Evolutionary conservation across 2,329 filamentous ascomycete genomes (phyloP), one percentile per base, ranked within the genome.

Genomic region (Triangularia setosa): DNA sequence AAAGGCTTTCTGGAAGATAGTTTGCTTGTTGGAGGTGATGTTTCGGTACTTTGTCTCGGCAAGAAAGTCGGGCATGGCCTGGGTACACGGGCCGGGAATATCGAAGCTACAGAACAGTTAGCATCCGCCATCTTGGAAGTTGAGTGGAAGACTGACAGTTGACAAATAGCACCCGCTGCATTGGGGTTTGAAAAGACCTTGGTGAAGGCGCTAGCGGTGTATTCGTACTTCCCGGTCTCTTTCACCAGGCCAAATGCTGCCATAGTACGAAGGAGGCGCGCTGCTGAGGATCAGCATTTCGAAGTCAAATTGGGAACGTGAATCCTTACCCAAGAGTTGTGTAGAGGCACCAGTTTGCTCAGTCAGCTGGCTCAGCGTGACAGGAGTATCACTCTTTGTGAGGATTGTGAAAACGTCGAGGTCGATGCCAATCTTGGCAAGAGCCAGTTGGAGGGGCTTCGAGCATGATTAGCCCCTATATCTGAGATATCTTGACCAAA

Each of bases 1-100:
- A 35, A 69, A 69, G 12, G 68, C 71, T 48, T 72, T 74, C 59
- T 72, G 69, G 63, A 73, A 74, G 7, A 69, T 68, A 14, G 66
- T 67, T 25, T 67, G 58, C 27, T 64, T 64, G 9, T 65, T 55
- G 56, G 69, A 63, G 54, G 55, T 68, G 40, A 70, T 61, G 60
- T 70, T 69, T 53, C 69, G 65, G 57, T 69, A 72, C 21, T 68
- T 69, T 18, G 55, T 67, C 28, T 70, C 68, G 18, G 58, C 67
- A 11, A 72, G 66, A 48, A 68, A 72, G 11, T 62, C 62, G 16
- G 69, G 69, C 3, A 70, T 21, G 12, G 65, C 66, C 28, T 63
- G 64, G 35, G 64, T 68, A 23, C 66, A 66, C 5, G 68, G 65
- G 9, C 63, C 70, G 24, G 58, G 60, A 53, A 64, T 69, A 60